Base-by-base conservation (phyloP, 192 early-diverging fungal species). In the Phlyctochytrium arcticum region DNA sequence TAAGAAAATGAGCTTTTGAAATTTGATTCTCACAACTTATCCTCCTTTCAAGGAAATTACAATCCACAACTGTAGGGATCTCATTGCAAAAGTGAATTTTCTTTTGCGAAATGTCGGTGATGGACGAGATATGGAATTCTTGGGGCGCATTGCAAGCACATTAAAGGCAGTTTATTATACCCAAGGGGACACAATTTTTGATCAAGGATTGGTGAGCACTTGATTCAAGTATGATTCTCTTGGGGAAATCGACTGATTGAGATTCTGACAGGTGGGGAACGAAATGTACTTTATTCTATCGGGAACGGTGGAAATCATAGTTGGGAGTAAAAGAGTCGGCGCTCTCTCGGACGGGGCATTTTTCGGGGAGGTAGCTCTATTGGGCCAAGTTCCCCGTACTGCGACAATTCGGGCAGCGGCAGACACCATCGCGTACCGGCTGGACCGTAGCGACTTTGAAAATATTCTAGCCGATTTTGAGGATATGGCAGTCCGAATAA, bases 251-350 rank as follows among this genome's bases (percentile, higher is more conserved):
- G 24, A 17, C 50, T 53, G n/a, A n/a, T n/a, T n/a, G n/a, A n/a
- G 0, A n/a, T 44, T 44, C 39, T 6, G 48, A 3, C 15, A 80
- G 75, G 58, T 67, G 50, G 80, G 80, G 48, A 75, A 79, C 58
- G 67, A 72, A 23, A 82, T 82, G 80, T 82, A 73, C 57, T 82
- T 82, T 61, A 78, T 82, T 33, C 44, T 75, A 12, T 60, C 49
- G 48, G 80, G 80, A 2, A 44, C 44, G n/a, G 73, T 82, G 1
- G 72, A 74, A 12, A 69, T 80, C 44, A 67, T 75, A 17, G 72
- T 82, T 3, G 69, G 71, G 32, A 65, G 68, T 6, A 72, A 69
- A 6, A 34, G 42, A 33, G 66, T 73, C 23, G 76, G 68, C 48
- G 68, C 60, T 5, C 39, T 81, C 3, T 32, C 59, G 47, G 23